Conservation (phyloP, 2,329 filamentous ascomycete species). For the Pseudogymnoascus sp. region DNA sequence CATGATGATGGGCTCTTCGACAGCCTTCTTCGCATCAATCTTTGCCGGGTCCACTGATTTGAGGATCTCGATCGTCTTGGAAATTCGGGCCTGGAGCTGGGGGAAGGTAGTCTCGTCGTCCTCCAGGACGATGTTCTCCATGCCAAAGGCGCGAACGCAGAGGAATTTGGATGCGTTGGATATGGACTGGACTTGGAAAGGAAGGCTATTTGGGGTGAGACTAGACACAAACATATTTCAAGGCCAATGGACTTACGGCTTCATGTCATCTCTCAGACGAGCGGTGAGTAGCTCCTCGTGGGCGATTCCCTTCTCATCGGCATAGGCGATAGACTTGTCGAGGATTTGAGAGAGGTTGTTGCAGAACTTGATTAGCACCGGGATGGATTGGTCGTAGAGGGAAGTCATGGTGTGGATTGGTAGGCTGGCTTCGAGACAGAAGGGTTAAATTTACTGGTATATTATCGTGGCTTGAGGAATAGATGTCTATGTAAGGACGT, state of each 20-base stretch:
- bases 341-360: conserved; percentile 34
- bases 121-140: conserved; percentile 25
- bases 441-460: background rate
- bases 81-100: conserved; percentile 37
- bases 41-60: conserved; percentile 29
- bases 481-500: background rate
- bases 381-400: conserved; percentile 28
- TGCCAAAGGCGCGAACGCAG: conserved; percentile 26
- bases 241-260: conserved; percentile 16
- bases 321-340: conserved; percentile 34
- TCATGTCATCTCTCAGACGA: conserved; percentile 38
- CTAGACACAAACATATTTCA: background rate
- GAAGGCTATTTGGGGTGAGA: background rate
- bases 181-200: background rate
- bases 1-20: background rate
- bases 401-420: background rate
- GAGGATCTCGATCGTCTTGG: conserved; percentile 36
- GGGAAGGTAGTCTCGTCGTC: conserved; percentile 39
- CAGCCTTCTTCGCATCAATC: background rate
- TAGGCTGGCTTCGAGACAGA: background rate
- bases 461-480: background rate
- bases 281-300: conserved; percentile 27
- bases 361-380: conserved; percentile 33
- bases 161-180: background rate
- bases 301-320: conserved; percentile 30